These are phyloP conservation scores for Ceratocystiopsis sp. DNA, from an alignment of 2,329 filamentous ascomycete genomes.

Conservation along the genomic window DNA sequence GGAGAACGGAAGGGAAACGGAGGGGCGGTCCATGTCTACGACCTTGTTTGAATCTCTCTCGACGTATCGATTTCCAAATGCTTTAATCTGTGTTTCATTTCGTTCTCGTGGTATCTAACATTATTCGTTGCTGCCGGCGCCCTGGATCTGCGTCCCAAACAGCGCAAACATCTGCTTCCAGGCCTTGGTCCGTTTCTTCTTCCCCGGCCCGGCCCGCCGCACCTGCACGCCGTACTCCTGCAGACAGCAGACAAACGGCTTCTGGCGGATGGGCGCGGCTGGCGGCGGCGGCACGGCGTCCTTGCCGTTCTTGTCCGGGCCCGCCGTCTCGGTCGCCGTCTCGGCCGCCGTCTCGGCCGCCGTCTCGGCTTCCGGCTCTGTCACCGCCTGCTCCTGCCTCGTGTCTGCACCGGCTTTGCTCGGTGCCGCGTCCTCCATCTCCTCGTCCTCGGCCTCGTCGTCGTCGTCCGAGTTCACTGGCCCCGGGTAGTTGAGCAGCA, in stretches of 20 bases:
- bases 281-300: constrained; percentile 2
- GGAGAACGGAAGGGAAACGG: not conserved
- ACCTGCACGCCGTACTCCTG: constrained; percentile 49
- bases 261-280: constrained; percentile 23
- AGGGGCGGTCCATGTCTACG: too few relatives aligned
- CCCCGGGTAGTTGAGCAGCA: constrained; percentile 12
- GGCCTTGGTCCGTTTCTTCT: not conserved
- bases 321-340: too few relatives aligned
- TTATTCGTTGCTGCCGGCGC: not conserved
- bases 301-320: not conserved
- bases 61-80: too few relatives aligned
- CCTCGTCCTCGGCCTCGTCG: not conserved
- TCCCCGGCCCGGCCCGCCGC: not conserved
- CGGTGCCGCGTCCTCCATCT: not conserved
- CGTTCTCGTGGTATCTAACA: not conserved
- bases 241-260: constrained; percentile 53
- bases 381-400: constrained; percentile 10
- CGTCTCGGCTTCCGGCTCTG: constrained; percentile 25
- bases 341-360: constrained; percentile 9
- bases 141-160: constrained; percentile 43
- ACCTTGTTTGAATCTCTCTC: too few relatives aligned
- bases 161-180: constrained; percentile 50
- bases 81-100: not conserved
- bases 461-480: constrained; percentile 8
- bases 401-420: too few relatives aligned